A percentile compares a stretch with the other conserved stretches of the same genome.
Conservation (phyloP, 2,329 filamentous ascomycete species). For the Botrytis aclada region DNA sequence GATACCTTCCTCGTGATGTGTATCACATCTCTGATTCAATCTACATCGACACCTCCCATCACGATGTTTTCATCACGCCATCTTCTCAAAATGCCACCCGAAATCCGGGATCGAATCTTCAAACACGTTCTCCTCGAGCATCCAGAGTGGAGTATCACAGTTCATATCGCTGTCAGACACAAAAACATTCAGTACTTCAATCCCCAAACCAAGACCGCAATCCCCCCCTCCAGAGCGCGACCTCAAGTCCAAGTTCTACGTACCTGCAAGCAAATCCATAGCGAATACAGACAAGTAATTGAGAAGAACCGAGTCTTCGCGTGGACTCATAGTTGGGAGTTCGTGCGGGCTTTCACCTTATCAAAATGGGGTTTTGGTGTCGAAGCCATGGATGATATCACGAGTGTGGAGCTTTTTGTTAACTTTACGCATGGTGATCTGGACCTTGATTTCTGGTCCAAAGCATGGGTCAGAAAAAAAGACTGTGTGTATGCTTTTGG, state of each 20-base stretch:
- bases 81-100: background rate
- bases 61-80: background rate
- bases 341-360: background rate
- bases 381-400: background rate
- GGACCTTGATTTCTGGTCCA: background rate
- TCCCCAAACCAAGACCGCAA: background rate
- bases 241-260: background rate
- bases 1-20: background rate
- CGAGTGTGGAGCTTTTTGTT: background rate
- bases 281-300: background rate
- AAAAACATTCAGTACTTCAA: background rate
- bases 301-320: background rate
- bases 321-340: background rate
- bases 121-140: background rate
- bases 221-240: background rate
- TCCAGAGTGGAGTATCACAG: background rate
- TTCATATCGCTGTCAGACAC: background rate
- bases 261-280: background rate
- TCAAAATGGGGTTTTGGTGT: background rate
- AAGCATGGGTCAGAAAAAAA: background rate
- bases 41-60: background rate
- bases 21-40: no score
- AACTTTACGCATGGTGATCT: background rate
- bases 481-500: background rate
- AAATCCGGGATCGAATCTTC: background rate